These are phyloP conservation scores for Vigna hirtella DNA, from an alignment of 306 rosid species.

Conservation along the genomic window DNA sequence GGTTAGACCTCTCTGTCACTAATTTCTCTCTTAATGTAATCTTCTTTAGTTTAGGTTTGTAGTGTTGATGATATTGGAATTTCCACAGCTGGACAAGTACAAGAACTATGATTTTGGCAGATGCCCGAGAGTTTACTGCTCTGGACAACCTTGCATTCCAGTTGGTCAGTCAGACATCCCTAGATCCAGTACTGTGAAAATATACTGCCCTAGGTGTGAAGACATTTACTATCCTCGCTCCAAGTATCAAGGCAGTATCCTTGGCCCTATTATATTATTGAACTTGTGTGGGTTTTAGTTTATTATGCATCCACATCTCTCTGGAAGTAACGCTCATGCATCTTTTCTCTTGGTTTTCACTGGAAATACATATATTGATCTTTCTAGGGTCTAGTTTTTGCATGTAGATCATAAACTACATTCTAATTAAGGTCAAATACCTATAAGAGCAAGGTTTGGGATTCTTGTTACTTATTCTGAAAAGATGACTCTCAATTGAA, in stretches of 20 bases:
- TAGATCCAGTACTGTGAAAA: slow-evolving; percentile 95
- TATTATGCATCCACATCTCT: slow-evolving; percentile 9
- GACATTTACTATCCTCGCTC: slow-evolving; percentile 97
- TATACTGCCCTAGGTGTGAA: slow-evolving; percentile 97
- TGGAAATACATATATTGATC: neutral
- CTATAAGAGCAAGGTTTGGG: neutral
- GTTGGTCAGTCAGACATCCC: slow-evolving; percentile 98
- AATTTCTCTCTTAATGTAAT: slow-evolving; percentile 5
- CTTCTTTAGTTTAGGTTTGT: neutral
- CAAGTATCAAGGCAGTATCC: slow-evolving; percentile 99
- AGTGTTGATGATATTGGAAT: slow-evolving; percentile 30
- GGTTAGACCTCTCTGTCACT: slow-evolving; percentile 56
- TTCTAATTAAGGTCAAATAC: neutral
- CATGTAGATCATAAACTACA: neutral
- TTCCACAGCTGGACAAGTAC: slow-evolving; percentile 84
- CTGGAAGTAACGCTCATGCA: neutral
- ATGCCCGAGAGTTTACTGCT: slow-evolving; percentile 98
- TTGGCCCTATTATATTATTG: slow-evolving; percentile 41
- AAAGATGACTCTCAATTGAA: neutral
- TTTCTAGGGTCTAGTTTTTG: slow-evolving; percentile 4
- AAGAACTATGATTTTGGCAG: slow-evolving; percentile 96
- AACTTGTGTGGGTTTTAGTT: slow-evolving; percentile 13
- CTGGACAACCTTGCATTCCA: slow-evolving; percentile 99
- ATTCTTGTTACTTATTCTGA: neutral
- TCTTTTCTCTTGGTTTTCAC: neutral